Percentiles rank a stretch among this genome's conserved stretches.
Evolutionary conservation across 2,329 filamentous ascomycete genomes (phyloP).

Genomic region (Pseudogymnoascus sp.): DNA sequence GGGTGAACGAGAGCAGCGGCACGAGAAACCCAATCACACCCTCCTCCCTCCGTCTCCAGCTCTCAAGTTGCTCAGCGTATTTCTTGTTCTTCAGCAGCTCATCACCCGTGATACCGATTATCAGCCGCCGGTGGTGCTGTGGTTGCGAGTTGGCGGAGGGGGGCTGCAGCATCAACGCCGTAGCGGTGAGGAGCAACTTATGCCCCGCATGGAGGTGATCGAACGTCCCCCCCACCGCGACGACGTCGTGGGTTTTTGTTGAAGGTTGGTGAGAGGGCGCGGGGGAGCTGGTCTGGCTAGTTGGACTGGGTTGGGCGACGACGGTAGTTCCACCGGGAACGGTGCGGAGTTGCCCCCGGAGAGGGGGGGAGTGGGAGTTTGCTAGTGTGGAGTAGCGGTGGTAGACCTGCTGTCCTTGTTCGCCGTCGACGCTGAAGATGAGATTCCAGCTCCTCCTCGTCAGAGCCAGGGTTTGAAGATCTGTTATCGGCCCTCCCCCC

Average conservation of each 20-base stretch:
- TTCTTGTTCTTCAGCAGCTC: conserved; percentile 83
- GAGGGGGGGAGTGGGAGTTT: conserved; percentile 38
- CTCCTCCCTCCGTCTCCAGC: conserved; percentile 66
- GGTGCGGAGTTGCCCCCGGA: conserved; percentile 41
- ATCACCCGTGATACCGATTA: conserved; percentile 83
- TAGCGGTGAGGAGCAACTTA: conserved; percentile 90
- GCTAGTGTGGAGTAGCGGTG: conserved; percentile 38
- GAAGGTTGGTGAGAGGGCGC: conserved; percentile 14
- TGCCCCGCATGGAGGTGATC: conserved; percentile 93
- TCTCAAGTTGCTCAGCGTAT: conserved; percentile 69
- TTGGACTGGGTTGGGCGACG: conserved; percentile 21
- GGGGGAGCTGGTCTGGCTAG: neutral
- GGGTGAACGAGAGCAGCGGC: conserved; percentile 45
- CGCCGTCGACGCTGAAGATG: conserved; percentile 58
- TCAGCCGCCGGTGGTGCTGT: conserved; percentile 51
- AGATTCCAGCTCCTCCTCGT: conserved; percentile 51
- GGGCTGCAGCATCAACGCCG: conserved; percentile 59
- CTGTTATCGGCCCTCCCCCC: conserved; percentile 29
- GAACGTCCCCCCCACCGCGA: conserved; percentile 88
- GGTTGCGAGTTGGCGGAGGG: conserved; percentile 25
- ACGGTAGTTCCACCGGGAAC: conserved; percentile 46
- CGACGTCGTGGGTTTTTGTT: conserved; percentile 41
- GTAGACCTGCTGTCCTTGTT: conserved; percentile 52
- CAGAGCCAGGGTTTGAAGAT: conserved; percentile 43
- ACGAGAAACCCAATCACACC: conserved; percentile 65